A percentile compares a stretch with the other conserved stretches of the same genome.
Conservation (phyloP, 2,329 filamentous ascomycete genomes). For the Trichoderma sp. region DNA sequence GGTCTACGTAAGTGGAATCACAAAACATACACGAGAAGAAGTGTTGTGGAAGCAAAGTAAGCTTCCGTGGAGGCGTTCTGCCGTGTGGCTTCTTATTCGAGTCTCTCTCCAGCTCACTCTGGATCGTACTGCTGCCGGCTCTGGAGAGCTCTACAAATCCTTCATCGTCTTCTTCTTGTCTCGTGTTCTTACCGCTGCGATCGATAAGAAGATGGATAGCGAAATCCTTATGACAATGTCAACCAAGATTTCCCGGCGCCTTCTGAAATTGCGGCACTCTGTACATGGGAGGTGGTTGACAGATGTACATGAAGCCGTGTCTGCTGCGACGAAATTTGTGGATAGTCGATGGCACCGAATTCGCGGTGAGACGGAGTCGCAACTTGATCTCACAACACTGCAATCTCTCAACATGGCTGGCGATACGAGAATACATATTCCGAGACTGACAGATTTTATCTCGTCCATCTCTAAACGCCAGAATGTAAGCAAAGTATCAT, state of each 20-base stretch:
- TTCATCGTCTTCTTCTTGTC: neutral
- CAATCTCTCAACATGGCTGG: neutral
- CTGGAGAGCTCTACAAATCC: neutral
- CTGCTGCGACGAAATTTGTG: neutral
- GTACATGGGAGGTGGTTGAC: neutral
- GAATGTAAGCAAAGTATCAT: neutral
- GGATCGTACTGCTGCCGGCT: neutral
- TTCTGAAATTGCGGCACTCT: neutral
- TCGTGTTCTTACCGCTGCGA: neutral
- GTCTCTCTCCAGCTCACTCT: conserved; percentile 48
- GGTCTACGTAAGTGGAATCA: conserved; percentile 20
- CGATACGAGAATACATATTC: neutral
- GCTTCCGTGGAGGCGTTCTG: conserved; percentile 51
- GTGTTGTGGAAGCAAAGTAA: conserved; percentile 43
- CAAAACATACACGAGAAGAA: conserved; percentile 59
- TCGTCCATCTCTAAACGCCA: neutral
- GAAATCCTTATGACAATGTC: neutral
- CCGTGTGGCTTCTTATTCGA: conserved; percentile 58
- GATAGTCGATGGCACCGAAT: neutral
- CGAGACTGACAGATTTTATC: neutral
- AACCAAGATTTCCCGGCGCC: neutral
- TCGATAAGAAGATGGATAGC: neutral
- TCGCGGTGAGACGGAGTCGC: neutral
- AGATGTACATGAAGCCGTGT: neutral
- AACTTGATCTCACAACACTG: neutral